Evolutionary conservation across 1,284 basidiomycete species (phyloP), one percentile per base, ranked within the genome.

Genomic region (Tetrapyrgos nigripes): DNA sequence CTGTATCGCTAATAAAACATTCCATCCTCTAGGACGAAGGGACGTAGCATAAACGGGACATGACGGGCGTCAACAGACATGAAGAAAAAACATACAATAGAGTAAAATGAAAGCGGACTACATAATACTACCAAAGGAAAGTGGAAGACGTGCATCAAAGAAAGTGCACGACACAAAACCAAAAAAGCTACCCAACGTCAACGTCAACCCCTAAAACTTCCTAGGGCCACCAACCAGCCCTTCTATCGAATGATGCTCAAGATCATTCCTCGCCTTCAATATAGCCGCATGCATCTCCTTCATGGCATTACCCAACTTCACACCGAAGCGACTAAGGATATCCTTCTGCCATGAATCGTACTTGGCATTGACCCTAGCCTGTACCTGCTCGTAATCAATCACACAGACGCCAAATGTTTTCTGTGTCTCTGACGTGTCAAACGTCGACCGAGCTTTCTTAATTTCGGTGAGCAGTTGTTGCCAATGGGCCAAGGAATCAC

Each of bases 321-420:
- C 84, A 5, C 97, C 97, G 70, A 98, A 98, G 47, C 94, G 83
- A 63, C 88, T 90, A 61, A 98, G 82, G 61, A 99, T 93, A 68
- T 98, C 97, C 63, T 91, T 83, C 80, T 99, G 96, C 97, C 97
- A 98, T 8, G 94, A 82, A 72, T 99, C 97, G 74, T 98, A 98
- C 80, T 98, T 98, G 60, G 96, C 94, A 72, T 98, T 98, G 68
- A 99, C 97, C 66, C 96, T 88, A 53, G 93, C 88, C 76, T 99
- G 97, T 21, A 98, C 97, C 72, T 97, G 96, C 73, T 98, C 96
- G 74, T 98, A 98, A 77, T 98, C 94, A 68, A 99, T 92, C 45
- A 97, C 86, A 67, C 94, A 96, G 4, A 97, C 93, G 1, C 93
- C 95, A 71, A 98, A 97, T 50, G 88, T 87, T 66, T 92, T 94